Evolutionary conservation across 176 grass and related monocot species (phyloP).

Genomic region (Sorghum bicolor): DNA sequence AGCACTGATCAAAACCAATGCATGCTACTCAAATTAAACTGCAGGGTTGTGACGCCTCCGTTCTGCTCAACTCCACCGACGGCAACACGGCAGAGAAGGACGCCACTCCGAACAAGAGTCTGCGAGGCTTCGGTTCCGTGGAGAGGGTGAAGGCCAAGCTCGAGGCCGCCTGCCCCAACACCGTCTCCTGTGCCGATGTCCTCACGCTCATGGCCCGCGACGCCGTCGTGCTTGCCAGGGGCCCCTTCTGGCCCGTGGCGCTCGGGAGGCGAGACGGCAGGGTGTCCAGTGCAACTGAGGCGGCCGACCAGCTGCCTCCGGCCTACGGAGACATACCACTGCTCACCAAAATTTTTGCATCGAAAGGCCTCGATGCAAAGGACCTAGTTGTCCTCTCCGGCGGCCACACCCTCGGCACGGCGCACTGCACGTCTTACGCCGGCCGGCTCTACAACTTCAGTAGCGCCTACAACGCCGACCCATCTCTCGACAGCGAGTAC

Average conservation of each 20-base stretch:
- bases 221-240: slow-evolving; percentile 43
- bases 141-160: slow-evolving; percentile 59
- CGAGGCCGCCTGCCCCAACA: slow-evolving; percentile 52
- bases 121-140: slow-evolving; percentile 57
- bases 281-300: slow-evolving; percentile 12
- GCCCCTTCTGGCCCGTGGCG: slow-evolving; percentile 7
- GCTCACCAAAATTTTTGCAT: slow-evolving; percentile 17
- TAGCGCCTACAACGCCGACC: slow-evolving; percentile 30
- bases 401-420: slow-evolving; percentile 54
- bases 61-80: slow-evolving; percentile 44
- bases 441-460: slow-evolving; percentile 61
- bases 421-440: slow-evolving; percentile 39
- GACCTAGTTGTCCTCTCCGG: slow-evolving; percentile 42
- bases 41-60: slow-evolving; percentile 71
- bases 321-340: not conserved
- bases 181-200: slow-evolving; percentile 70
- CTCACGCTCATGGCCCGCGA: slow-evolving; percentile 57
- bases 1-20: too few relatives aligned
- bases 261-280: slow-evolving; percentile 29
- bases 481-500: slow-evolving; percentile 52
- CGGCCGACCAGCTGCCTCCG: not conserved
- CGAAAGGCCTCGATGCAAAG: slow-evolving; percentile 17
- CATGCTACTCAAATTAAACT: not conserved
- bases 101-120: slow-evolving; percentile 62
- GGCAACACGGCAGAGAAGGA: slow-evolving; percentile 43